phyloP scores from a whole-genome alignment of 225 moss, liverwort and hornwort species.

The Ulota crispa region DNA sequence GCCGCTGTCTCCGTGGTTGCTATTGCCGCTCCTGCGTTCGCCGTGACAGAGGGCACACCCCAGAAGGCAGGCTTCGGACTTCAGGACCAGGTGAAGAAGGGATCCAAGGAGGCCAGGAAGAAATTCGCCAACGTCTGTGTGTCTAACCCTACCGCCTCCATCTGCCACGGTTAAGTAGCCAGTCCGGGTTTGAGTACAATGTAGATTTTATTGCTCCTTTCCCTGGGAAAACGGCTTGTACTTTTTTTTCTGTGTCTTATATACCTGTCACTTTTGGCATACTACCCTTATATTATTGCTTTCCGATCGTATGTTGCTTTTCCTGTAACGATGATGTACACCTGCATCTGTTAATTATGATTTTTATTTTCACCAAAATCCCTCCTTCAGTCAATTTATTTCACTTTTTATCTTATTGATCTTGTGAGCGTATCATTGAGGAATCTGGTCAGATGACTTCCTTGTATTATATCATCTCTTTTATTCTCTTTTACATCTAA shows the following conservation, averaged over 20 bases:
- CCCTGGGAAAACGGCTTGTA: slow-evolving; percentile 25
- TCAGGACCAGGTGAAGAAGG: slow-evolving; percentile 55
- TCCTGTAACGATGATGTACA: not conserved
- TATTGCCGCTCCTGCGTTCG: slow-evolving; percentile 55
- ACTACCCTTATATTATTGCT: not conserved
- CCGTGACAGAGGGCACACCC: slow-evolving; percentile 53
- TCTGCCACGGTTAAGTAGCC: slow-evolving; percentile 69
- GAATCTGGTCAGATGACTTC: not conserved
- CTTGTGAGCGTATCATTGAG: not conserved
- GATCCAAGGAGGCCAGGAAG: slow-evolving; percentile 73
- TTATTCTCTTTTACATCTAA: not conserved
- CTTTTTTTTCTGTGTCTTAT: slow-evolving; percentile 4
- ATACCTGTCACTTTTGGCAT: slow-evolving; percentile 11
- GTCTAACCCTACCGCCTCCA: slow-evolving; percentile 63
- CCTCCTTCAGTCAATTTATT: not conserved
- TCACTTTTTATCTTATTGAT: not conserved
- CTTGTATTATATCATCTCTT: not conserved
- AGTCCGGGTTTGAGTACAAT: slow-evolving; percentile 19
- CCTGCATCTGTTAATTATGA: not conserved
- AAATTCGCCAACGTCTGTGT: slow-evolving; percentile 77
- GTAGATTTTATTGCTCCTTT: slow-evolving; percentile 32
- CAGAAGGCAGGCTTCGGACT: slow-evolving; percentile 47
- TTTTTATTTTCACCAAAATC: not conserved
- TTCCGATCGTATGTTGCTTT: not conserved
- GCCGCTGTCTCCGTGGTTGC: slow-evolving; percentile 67